These are phyloP conservation scores for Acacia melanoxylon DNA, from an alignment of 306 rosid species.

Conservation along the genomic window DNA sequence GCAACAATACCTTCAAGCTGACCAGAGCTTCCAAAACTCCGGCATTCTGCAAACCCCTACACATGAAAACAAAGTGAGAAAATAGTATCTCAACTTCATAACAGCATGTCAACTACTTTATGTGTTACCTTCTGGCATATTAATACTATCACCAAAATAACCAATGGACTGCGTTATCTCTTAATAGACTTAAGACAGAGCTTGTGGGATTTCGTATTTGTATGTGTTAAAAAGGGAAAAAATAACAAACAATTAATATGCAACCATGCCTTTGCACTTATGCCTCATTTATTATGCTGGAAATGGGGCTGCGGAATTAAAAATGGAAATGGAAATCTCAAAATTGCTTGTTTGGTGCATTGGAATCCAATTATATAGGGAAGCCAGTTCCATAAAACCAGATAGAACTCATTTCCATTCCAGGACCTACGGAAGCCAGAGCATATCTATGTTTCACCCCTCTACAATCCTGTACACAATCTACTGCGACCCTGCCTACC, in stretches of 20 bases:
- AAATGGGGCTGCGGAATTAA: not conserved
- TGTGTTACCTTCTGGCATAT: constrained; percentile 5
- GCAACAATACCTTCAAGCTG: constrained; percentile 88
- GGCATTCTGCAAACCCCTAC: constrained; percentile 98
- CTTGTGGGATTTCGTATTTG: constrained; percentile 7
- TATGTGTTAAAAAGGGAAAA: not conserved
- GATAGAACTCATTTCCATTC: not conserved
- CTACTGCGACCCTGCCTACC: not conserved
- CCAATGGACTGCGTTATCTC: not conserved
- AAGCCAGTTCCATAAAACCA: not conserved
- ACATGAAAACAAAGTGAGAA: constrained; percentile 67
- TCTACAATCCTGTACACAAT: not conserved
- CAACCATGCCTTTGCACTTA: not conserved
- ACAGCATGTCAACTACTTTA: constrained; percentile 26
- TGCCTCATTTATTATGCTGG: not conserved
- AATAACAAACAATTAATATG: constrained; percentile 11
- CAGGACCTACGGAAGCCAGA: not conserved
- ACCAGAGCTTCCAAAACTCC: constrained; percentile 92
- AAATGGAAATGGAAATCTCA: not conserved
- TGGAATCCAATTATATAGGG: not conserved
- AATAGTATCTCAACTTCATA: constrained; percentile 33
- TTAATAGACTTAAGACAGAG: not conserved
- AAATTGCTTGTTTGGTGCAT: not conserved
- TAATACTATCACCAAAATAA: not conserved
- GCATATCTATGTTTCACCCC: not conserved